These are phyloP conservation scores for Sisymbrium irio DNA, from an alignment of 345 rosid genomes.

Conservation along the genomic window DNA sequence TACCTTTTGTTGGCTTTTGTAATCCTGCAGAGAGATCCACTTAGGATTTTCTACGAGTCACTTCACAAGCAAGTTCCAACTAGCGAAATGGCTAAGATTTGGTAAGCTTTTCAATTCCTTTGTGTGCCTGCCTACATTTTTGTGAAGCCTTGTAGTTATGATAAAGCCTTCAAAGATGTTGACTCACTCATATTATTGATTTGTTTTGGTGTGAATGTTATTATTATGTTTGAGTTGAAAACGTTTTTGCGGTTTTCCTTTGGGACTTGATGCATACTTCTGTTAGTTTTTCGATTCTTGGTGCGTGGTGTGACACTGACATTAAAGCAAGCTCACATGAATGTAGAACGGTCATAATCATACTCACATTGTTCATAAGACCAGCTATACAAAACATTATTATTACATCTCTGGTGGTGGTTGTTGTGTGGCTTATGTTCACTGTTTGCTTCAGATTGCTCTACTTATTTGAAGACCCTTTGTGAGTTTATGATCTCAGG, in stretches of 20 bases:
- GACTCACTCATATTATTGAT: background rate
- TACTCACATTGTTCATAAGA: background rate
- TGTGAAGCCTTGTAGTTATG: background rate
- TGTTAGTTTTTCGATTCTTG: background rate
- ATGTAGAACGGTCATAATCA: background rate
- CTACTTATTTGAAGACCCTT: background rate
- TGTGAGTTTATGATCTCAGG: constrained; percentile 46
- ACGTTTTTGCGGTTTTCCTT: background rate
- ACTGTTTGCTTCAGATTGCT: background rate
- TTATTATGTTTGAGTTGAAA: background rate
- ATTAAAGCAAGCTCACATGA: constrained; percentile 1
- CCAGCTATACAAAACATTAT: background rate
- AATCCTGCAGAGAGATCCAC: constrained; percentile 80
- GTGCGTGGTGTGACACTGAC: background rate
- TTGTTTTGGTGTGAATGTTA: background rate
- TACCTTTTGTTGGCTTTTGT: constrained; percentile 6
- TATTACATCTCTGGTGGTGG: background rate
- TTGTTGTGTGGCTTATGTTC: background rate
- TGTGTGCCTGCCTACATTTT: background rate
- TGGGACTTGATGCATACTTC: background rate
- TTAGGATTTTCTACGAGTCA: constrained; percentile 87
- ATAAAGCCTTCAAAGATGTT: background rate
- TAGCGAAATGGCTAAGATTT: constrained; percentile 93
- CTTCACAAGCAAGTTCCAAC: constrained; percentile 69
- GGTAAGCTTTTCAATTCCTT: constrained; percentile 49